Evolutionary conservation across 2,329 filamentous ascomycete genomes (phyloP), one percentile per base, ranked within the genome.

Genomic region (Penicillium capsulatum): DNA sequence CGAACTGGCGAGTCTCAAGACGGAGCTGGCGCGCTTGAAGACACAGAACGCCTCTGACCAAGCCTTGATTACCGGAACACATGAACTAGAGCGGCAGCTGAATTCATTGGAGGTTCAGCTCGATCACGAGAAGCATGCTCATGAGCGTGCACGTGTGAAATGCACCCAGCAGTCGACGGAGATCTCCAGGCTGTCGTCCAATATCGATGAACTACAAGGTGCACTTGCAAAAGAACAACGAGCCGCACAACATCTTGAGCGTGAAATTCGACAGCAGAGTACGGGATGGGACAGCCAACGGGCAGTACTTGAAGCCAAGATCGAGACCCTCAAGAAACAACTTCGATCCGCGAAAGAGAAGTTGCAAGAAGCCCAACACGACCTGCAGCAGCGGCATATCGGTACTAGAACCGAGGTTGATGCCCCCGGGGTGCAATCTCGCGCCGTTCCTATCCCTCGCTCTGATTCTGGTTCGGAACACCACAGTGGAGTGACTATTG

Each of bases 41-140:
- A 69, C 74, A 5, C 79, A 84, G 58, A 71, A 70, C 14, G 64
- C 69, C 20, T 71, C 73, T 10, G 80, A 90, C 38, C 81, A 89
- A 55, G 74, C 77, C 2, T 69, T 86, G 8, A 71, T 94, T 11
- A 73, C 83, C 1, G 88, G 94, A 59, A 95, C 94, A 62, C 72
- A 91, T 31, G 76, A 83, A 2, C 67, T 96, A 10, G 83, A 92
- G 58, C 81, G 85, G 32, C 86, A 92, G 64, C 64, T 95, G 17
- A 83, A 76, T 56, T 80, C 83, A 2, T 65, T 90, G 2, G 85
- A 94, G 61, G 81, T 87, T 30, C 85, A 94, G 53, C 73, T 95
- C 2, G 86, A 90, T 49, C 86, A 85, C 50, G 86, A 92, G 60
- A 91, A 81, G 61, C 77, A 81, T n/a, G 75, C 80, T 3, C 71